phyloP scores from a whole-genome alignment of 306 rosid genomes.

The Lagenaria siceraria region DNA sequence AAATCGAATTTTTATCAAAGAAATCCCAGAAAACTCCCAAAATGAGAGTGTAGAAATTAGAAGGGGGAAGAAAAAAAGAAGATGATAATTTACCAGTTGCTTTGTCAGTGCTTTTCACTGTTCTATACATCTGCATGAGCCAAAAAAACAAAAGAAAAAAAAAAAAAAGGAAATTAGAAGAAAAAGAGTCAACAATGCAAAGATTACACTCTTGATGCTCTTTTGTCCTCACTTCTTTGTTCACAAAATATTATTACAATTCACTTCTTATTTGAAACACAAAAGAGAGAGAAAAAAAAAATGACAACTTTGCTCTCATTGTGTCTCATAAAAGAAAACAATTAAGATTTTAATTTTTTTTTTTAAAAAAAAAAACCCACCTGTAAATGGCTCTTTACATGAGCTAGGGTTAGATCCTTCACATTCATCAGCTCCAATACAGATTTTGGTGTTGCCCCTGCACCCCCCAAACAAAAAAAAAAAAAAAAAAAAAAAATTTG shows the following conservation, averaged over 20 bases:
- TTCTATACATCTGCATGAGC: conserved; percentile 97
- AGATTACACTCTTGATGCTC: conserved; percentile 32
- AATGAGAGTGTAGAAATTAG: not conserved
- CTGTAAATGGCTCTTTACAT: conserved; percentile 98
- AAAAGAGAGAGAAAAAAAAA: not conserved
- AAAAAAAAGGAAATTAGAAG: conserved; percentile 17
- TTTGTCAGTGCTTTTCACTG: conserved; percentile 88
- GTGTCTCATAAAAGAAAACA: not conserved
- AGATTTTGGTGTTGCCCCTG: conserved; percentile 95
- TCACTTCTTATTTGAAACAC: not conserved
- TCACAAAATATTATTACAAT: conserved; percentile 28
- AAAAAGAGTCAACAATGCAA: not conserved
- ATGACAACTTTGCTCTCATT: not conserved
- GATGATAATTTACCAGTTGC: conserved; percentile 42
- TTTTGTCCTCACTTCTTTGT: conserved; percentile 45
- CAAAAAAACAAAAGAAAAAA: conserved; percentile 3
- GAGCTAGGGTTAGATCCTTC: conserved; percentile 92
- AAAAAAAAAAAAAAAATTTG: not conserved
- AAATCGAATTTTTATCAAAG: too few species aligned
- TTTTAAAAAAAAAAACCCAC: conserved; percentile 23
- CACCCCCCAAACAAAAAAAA: not conserved
- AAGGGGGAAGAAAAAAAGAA: not conserved
- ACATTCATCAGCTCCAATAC: conserved; percentile 91
- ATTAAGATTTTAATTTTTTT: too few species aligned
- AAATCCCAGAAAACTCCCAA: too few species aligned